Evolutionary conservation across 1,284 basidiomycete genomes (phyloP).

Genomic region (Kwoniella shivajii): DNA sequence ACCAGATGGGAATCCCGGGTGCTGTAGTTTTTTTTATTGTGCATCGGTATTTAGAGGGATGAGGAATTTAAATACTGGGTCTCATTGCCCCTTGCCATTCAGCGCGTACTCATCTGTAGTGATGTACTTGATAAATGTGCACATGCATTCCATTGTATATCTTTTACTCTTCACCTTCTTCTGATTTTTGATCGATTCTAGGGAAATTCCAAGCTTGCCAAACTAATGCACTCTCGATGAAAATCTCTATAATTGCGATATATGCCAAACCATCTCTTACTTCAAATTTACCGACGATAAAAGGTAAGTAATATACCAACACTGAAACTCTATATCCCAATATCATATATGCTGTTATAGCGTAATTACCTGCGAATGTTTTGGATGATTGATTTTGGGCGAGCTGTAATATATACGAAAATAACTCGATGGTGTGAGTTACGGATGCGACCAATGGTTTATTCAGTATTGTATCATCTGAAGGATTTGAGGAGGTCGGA

Average conservation of each 20-base stretch:
- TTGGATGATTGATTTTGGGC: constrained; percentile 10
- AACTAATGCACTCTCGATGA: not conserved
- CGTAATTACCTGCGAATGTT: constrained; percentile 25
- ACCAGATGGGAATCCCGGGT: constrained; percentile 17
- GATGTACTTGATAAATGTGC: too few species aligned
- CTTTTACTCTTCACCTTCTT: constrained; percentile 16
- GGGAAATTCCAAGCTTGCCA: constrained; percentile 12
- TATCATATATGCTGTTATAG: constrained; percentile 13
- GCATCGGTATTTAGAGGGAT: not conserved
- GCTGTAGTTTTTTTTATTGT: constrained; percentile 12
- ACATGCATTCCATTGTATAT: too few species aligned
- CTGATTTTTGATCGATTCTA: constrained; percentile 12
- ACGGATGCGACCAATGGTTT: not conserved
- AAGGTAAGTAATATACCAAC: constrained; percentile 12
- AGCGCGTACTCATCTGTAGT: too few species aligned
- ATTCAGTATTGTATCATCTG: not conserved
- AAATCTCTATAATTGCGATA: not conserved
- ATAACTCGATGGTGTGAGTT: not conserved
- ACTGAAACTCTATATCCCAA: constrained; percentile 1
- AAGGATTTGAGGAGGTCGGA: not conserved
- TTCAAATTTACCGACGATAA: constrained; percentile 15
- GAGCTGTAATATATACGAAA: constrained; percentile 10
- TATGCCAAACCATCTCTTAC: constrained; percentile 11
- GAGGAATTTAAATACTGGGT: too few species aligned
- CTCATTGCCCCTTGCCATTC: too few species aligned